Conservation (phyloP, 2,329 filamentous ascomycete genomes). For the Fonsecaea pugnacius region DNA sequence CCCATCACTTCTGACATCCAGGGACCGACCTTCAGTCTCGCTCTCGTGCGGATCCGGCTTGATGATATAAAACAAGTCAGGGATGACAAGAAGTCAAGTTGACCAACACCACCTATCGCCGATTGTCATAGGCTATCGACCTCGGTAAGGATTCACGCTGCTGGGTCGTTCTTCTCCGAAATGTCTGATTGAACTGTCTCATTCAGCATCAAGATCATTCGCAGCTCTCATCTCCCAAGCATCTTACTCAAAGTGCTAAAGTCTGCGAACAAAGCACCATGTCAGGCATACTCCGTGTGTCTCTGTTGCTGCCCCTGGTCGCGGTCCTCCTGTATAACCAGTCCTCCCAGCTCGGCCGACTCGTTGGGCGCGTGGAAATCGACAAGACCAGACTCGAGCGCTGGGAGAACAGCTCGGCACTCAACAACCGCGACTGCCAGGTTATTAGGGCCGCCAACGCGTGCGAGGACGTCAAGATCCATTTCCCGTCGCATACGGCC, state of each 20-base stretch:
- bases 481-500: constrained; percentile 29
- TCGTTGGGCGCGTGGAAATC: constrained; percentile 26
- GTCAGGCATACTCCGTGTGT: constrained; percentile 11
- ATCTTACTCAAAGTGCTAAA: not conserved
- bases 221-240: not conserved
- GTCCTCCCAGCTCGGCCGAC: constrained; percentile 13
- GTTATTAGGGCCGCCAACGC: constrained; percentile 26
- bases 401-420: constrained; percentile 28
- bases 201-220: not conserved
- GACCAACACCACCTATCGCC: not conserved
- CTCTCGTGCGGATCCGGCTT: not conserved
- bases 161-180: constrained; percentile 6
- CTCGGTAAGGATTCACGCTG: not conserved
- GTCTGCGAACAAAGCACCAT: not conserved
- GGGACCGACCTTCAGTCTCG: not conserved
- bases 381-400: constrained; percentile 28
- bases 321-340: constrained; percentile 24
- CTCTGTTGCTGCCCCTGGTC: constrained; percentile 21
- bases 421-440: constrained; percentile 28
- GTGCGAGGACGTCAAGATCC: constrained; percentile 34
- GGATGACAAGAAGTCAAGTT: not conserved
- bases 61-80: not conserved
- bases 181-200: not conserved
- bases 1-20: not conserved
- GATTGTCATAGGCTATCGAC: constrained; percentile 13